Conservation (phyloP, 768 basidiomycete species). For the Russula earlei region DNA sequence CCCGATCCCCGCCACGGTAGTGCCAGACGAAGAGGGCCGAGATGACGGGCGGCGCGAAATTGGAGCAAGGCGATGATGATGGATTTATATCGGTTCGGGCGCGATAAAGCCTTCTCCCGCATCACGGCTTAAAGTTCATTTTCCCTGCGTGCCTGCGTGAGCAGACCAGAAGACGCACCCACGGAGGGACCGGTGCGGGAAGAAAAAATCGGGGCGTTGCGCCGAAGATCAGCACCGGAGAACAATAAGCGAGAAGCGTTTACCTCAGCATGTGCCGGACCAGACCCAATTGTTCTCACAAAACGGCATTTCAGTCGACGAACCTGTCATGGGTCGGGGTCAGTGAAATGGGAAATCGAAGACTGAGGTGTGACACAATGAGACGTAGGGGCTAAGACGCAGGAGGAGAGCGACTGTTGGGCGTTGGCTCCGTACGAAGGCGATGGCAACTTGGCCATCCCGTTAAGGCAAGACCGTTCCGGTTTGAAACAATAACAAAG, state of each 20-base stretch:
- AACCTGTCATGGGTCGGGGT: slow-evolving; percentile 4
- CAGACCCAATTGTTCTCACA: slow-evolving; percentile 15
- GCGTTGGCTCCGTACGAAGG: background rate
- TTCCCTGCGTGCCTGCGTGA: background rate
- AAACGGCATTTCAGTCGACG: slow-evolving; percentile 4
- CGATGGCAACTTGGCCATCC: background rate
- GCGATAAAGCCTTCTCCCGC: background rate
- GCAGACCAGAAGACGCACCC: background rate
- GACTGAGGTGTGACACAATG: slow-evolving; percentile 7
- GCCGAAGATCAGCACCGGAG: slow-evolving; percentile 5
- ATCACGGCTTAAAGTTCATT: slow-evolving; percentile 1
- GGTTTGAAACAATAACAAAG: slow-evolving; percentile 9
- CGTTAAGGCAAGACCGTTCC: slow-evolving; percentile 11
- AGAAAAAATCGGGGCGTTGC: background rate
- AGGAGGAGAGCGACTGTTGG: background rate
- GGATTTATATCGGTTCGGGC: background rate
- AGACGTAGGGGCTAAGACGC: background rate
- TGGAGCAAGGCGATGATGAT: background rate
- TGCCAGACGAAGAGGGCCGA: background rate
- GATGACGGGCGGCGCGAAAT: background rate
- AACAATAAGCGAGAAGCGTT: slow-evolving; percentile 19
- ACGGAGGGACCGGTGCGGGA: background rate
- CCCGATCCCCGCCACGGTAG: background rate
- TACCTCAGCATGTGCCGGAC: slow-evolving; percentile 13
- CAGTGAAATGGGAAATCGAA: slow-evolving; percentile 9